Evolutionary conservation across 257 asterid genomes (phyloP).

Genomic region (Forsythia viridissima): DNA sequence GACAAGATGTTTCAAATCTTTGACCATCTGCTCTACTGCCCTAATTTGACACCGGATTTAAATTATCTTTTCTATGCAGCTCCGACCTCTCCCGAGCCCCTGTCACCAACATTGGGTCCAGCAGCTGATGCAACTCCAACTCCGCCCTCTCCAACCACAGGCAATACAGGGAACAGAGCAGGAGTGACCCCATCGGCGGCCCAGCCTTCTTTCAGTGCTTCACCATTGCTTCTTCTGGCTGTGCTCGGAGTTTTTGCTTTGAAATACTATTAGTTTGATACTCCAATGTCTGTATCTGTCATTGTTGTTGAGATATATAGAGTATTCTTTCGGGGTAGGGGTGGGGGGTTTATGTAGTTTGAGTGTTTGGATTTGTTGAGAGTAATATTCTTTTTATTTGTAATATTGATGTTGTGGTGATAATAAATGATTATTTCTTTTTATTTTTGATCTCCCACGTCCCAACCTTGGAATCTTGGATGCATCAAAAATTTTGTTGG

Average conservation of each 20-base stretch:
- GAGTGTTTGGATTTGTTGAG: slow-evolving; percentile 38
- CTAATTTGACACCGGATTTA: not conserved
- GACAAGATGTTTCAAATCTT: no score
- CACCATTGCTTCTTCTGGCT: slow-evolving; percentile 36
- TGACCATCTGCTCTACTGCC: not conserved
- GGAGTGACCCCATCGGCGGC: slow-evolving; percentile 60
- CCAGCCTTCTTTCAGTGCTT: slow-evolving; percentile 16
- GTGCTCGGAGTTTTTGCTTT: slow-evolving; percentile 40
- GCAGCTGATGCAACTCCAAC: slow-evolving; percentile 31
- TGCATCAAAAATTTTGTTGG: no score
- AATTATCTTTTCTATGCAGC: slow-evolving; percentile 22
- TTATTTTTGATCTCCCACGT: not conserved
- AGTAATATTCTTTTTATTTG: slow-evolving; percentile 20
- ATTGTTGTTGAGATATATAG: slow-evolving; percentile 1
- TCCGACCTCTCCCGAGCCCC: slow-evolving; percentile 35
- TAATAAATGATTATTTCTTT: not conserved
- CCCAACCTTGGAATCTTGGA: no score
- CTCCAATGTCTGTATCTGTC: not conserved
- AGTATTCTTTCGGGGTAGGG: slow-evolving; percentile 30
- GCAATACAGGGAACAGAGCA: slow-evolving; percentile 44
- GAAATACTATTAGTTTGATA: slow-evolving; percentile 30
- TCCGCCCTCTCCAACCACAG: slow-evolving; percentile 36
- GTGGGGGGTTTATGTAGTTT: not conserved
- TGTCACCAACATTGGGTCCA: slow-evolving; percentile 37
- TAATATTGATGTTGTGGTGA: slow-evolving; percentile 24